These are phyloP conservation scores for Ilyonectria sp. DNA, from an alignment of 2,329 filamentous ascomycete species.

Conservation along the genomic window DNA sequence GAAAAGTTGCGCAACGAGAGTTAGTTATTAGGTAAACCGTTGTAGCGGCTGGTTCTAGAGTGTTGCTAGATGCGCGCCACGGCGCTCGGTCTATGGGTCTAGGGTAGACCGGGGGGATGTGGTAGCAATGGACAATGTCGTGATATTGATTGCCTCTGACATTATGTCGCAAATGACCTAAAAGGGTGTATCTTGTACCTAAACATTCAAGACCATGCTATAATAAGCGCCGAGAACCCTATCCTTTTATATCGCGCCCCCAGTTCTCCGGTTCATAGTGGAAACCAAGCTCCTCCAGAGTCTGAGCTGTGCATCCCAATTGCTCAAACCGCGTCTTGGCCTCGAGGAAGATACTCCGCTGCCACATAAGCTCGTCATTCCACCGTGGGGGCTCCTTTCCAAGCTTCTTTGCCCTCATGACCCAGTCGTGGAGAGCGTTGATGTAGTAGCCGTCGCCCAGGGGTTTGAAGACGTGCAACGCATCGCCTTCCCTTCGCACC, in stretches of 20 bases:
- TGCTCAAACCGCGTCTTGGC: slow-evolving; percentile 82
- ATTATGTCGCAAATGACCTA: slow-evolving; percentile 12
- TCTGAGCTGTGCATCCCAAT: slow-evolving; percentile 74
- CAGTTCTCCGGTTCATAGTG: slow-evolving; percentile 59
- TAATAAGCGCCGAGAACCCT: not conserved
- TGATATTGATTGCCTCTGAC: slow-evolving; percentile 19
- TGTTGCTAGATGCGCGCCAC: not conserved
- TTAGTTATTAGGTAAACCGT: slow-evolving; percentile 15
- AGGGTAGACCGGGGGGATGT: slow-evolving; percentile 12
- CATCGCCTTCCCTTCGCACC: slow-evolving; percentile 62
- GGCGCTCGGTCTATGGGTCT: not conserved
- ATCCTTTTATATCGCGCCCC: slow-evolving; percentile 18
- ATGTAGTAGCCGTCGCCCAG: slow-evolving; percentile 76
- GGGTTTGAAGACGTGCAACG: slow-evolving; percentile 50
- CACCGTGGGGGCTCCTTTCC: slow-evolving; percentile 82
- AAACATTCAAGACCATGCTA: not conserved
- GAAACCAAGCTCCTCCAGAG: slow-evolving; percentile 81
- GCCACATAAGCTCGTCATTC: slow-evolving; percentile 80
- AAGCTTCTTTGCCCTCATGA: slow-evolving; percentile 61
- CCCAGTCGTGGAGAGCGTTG: slow-evolving; percentile 78
- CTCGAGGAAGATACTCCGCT: slow-evolving; percentile 75
- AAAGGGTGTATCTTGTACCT: slow-evolving; percentile 9
- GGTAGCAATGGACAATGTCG: slow-evolving; percentile 22
- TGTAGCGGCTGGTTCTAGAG: not conserved
- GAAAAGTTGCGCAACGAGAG: slow-evolving; percentile 18